These are phyloP conservation scores for Hirsutella minnesotensis DNA, from an alignment of 2,329 filamentous ascomycete genomes.

Conservation along the genomic window DNA sequence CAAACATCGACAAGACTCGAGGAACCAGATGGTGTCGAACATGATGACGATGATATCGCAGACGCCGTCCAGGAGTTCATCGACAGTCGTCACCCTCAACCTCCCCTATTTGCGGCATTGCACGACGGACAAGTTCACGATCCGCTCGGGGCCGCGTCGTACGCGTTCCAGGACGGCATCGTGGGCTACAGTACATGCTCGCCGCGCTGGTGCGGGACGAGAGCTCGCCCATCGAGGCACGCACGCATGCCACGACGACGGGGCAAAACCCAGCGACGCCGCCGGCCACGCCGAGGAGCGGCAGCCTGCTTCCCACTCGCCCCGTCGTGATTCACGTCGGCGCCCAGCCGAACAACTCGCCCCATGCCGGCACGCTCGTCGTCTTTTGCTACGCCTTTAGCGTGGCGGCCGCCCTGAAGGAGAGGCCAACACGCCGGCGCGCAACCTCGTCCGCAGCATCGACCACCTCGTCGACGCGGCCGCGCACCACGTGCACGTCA, in stretches of 20 bases:
- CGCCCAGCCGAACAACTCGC: conserved; percentile 5
- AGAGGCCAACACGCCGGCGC: conserved; percentile 5
- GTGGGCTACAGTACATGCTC: conserved; percentile 1
- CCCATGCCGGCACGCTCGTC: conserved; percentile 5
- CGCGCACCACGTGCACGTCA: conserved; percentile 4
- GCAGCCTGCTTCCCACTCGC: conserved; percentile 3
- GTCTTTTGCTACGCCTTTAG: conserved; percentile 6
- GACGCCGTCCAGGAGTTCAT: no score
- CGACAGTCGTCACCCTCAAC: no score
- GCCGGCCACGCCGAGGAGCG: background rate
- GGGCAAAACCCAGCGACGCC: no score
- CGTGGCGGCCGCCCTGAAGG: no score
- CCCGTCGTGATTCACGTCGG: conserved; percentile 3
- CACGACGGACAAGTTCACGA: conserved; percentile 5
- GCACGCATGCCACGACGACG: no score
- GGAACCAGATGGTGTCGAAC: no score
- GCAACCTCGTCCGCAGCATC: conserved; percentile 5
- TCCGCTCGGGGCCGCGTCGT: conserved; percentile 1
- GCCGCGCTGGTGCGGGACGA: conserved; percentile 1
- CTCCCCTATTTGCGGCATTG: conserved; percentile 3
- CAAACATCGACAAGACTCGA: no score
- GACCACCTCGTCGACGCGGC: conserved; percentile 2
- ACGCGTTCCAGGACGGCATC: conserved; percentile 1
- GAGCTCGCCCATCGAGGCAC: no score
- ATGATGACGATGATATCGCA: no score